phyloP scores from a whole-genome alignment of 1,284 basidiomycete species.

The Phylloboletellus chloephorus region DNA sequence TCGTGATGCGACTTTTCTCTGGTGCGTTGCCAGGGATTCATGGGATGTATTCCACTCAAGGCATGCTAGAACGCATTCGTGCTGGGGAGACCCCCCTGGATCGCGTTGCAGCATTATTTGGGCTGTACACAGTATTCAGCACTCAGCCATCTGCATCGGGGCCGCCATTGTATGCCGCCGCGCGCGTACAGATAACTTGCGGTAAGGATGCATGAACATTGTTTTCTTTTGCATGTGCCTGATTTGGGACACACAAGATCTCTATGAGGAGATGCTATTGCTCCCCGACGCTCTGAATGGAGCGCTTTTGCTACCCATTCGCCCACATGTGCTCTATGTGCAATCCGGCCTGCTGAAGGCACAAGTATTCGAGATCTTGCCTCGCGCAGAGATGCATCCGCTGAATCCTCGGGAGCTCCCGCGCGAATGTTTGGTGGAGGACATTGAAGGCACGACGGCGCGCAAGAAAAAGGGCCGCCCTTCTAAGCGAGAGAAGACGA shows the following conservation, averaged over 20 bases:
- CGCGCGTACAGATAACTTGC: conserved; percentile 51
- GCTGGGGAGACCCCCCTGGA: conserved; percentile 45
- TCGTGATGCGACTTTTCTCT: conserved; percentile 57
- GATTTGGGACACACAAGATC: conserved; percentile 41
- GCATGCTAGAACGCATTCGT: conserved; percentile 46
- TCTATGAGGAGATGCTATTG: conserved; percentile 41
- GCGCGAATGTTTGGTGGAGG: conserved; percentile 52
- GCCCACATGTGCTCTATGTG: conserved; percentile 44
- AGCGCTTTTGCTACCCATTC: conserved; percentile 40
- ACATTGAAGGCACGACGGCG: conserved; percentile 13
- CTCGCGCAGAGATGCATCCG: conserved; percentile 44
- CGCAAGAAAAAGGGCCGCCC: conserved; percentile 63
- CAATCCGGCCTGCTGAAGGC: conserved; percentile 43
- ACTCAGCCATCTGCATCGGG: conserved; percentile 55
- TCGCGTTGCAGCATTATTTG: conserved; percentile 57
- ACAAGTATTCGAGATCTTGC: conserved; percentile 54
- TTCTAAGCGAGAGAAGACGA: conserved; percentile 53
- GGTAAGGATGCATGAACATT: conserved; percentile 39
- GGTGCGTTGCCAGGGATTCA: conserved; percentile 38
- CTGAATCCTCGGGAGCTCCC: conserved; percentile 59
- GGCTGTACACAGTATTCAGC: conserved; percentile 59
- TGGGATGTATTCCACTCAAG: neutral
- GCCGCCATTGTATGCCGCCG: conserved; percentile 43
- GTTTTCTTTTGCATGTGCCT: conserved; percentile 1
- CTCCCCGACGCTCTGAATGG: conserved; percentile 42